Base-by-base conservation (phyloP, 352 stramenopile species). In the Phytophthora quininea region DNA sequence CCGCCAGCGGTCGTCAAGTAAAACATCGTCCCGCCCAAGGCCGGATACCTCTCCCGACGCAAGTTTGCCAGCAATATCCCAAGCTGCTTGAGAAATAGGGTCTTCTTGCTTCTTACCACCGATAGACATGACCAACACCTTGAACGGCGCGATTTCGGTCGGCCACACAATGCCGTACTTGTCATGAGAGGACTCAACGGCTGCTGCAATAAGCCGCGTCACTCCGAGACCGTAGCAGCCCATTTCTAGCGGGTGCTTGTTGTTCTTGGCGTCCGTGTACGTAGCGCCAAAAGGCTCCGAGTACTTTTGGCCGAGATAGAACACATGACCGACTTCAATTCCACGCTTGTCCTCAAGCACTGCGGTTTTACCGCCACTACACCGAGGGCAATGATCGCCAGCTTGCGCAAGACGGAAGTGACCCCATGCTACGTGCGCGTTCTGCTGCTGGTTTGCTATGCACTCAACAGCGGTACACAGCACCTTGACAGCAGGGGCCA, bases 221-320 rank as follows among this genome's bases (percentile, higher is more conserved):
- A 97, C 79, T 52, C 90, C 90, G 72, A 97, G 88, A 43, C 90
- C 90, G 62, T 88, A 97, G 67, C 90, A 97, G 8, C 88, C 90
- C 90, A 97, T 97, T 48, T 94, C 88, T 64, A 97, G 79, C 32
- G 84, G 62, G 8, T 82, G 71, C 19, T 90, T 84, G 51, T 74
- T 75, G 45, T 77, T 77, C 32, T 81, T 81, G 11, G 59, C 64
- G 59, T 79, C 69, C 2, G 73, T 77, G 54, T 85, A 93, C 47
- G 78, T 88, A 11, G 82, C 83, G 31, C 77, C 64, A 60, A 97
- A 92, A 24, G 82, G 75, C 60, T 93, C 92, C 11, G 87, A 94
- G 71, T 97, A 97, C 75, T 95, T 96, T 45, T 91, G 76, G n/a
- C 90, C 90, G 1, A 97, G 72, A 62, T 96, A 93, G 59, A 97